phyloP scores from a whole-genome alignment of 1,284 basidiomycete species.

The Ceratorhiza oryzae-sativae region DNA sequence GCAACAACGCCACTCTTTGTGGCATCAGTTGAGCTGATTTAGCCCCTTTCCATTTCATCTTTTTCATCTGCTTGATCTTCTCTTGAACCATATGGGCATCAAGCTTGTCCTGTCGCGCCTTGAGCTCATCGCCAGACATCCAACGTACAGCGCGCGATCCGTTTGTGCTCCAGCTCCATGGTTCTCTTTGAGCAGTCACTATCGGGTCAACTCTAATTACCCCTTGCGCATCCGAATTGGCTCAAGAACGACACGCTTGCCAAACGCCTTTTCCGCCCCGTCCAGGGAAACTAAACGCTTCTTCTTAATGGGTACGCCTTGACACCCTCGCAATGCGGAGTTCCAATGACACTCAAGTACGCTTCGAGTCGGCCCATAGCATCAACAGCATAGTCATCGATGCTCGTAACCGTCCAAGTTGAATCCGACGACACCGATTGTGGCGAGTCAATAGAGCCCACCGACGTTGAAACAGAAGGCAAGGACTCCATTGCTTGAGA shows the following conservation, averaged over 20 bases:
- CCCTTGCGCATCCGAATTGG: neutral
- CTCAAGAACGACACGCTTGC: neutral
- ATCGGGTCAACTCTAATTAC: neutral
- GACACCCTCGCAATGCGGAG: conserved; percentile 9
- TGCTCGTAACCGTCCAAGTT: neutral
- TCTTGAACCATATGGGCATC: neutral
- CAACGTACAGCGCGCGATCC: neutral
- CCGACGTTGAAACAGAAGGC: neutral
- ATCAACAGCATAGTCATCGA: neutral
- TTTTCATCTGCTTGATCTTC: conserved; percentile 9
- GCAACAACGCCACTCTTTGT: conserved; percentile 1
- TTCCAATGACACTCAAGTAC: conserved; percentile 29
- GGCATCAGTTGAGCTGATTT: conserved; percentile 6
- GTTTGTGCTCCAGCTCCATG: neutral
- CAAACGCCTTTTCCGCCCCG: neutral
- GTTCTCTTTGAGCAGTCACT: neutral
- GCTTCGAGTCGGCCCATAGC: conserved; percentile 24
- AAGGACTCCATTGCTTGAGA: neutral
- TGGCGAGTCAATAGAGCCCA: neutral
- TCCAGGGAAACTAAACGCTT: neutral
- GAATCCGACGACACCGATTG: neutral
- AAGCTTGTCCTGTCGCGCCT: neutral
- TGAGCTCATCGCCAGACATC: conserved; percentile 17
- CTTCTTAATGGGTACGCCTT: neutral
- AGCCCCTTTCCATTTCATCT: conserved; percentile 6